A percentile compares a stretch with the other conserved stretches of the same genome.
phyloP scores from a whole-genome alignment of 495 filamentous ascomycete genomes.

The Lasiosphaeris hirsuta region DNA sequence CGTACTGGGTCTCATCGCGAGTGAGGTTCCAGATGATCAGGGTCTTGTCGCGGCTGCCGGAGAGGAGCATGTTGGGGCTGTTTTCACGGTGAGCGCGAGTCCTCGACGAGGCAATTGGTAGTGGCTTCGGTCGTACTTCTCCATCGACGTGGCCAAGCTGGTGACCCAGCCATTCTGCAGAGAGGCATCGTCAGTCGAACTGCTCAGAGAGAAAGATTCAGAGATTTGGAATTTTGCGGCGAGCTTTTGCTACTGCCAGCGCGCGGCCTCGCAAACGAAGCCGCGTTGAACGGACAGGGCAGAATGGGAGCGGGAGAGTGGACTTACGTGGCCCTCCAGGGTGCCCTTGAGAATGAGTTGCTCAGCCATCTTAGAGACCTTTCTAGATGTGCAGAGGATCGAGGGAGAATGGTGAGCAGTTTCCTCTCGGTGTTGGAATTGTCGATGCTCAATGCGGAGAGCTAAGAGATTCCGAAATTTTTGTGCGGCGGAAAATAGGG shows the following conservation, averaged over 20 bases:
- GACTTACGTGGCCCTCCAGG: constrained; percentile 86
- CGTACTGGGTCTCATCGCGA: constrained; percentile 94
- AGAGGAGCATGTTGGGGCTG: constrained; percentile 99
- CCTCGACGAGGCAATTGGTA: constrained; percentile 17
- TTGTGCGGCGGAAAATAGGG: constrained; percentile 41
- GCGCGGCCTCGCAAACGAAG: too few relatives aligned
- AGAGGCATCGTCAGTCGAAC: constrained; percentile 12
- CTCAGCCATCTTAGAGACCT: constrained; percentile 71
- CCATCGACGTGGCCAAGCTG: constrained; percentile 92
- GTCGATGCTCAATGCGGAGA: constrained; percentile 30
- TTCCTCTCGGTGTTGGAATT: constrained; percentile 27
- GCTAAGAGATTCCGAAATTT: constrained; percentile 35
- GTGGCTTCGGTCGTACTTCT: constrained; percentile 69
- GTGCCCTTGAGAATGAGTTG: constrained; percentile 95
- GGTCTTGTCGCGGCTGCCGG: constrained; percentile 93
- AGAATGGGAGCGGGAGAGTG: constrained; percentile 3
- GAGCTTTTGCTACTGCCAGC: too few relatives aligned
- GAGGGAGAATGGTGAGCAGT: constrained; percentile 35
- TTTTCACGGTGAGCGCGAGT: constrained; percentile 30
- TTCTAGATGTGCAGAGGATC: constrained; percentile 32
- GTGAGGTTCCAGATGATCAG: constrained; percentile 99
- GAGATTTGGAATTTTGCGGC: too few relatives aligned
- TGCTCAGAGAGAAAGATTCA: background rate
- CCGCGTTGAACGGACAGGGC: background rate
- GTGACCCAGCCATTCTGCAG: constrained; percentile 68